Evolutionary conservation across 805 yeast species (phyloP).

Genomic region (Suhomyces emberorum): DNA sequence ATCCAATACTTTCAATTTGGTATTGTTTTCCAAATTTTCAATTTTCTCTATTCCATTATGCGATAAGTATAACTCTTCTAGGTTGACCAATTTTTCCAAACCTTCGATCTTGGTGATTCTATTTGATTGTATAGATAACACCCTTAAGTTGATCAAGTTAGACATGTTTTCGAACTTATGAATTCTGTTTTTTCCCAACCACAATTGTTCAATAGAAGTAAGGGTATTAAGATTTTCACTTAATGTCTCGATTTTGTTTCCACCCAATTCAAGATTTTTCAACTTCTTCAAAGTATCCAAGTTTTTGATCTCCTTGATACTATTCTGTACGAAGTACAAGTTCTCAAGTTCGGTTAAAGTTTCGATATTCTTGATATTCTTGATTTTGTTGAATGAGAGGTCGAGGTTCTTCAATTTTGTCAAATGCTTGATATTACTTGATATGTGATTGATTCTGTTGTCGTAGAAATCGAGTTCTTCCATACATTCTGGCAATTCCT

Average conservation of each 20-base stretch:
- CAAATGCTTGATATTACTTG: constrained; percentile 63
- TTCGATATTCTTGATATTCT: constrained; percentile 76
- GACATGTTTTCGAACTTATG: constrained; percentile 59
- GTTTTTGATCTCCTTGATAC: constrained; percentile 68
- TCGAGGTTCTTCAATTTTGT: constrained; percentile 61
- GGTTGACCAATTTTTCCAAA: constrained; percentile 61
- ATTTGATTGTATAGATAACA: constrained; percentile 87
- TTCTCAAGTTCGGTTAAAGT: constrained; percentile 59
- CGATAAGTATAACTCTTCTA: constrained; percentile 85
- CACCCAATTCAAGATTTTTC: constrained; percentile 83
- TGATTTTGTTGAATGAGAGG: constrained; percentile 84
- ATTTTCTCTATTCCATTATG: constrained; percentile 75
- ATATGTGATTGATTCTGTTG: constrained; percentile 83
- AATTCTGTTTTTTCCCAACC: constrained; percentile 91
- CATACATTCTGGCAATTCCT: constrained; percentile 63
- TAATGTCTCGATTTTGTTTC: constrained; percentile 65
- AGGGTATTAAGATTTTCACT: constrained; percentile 55
- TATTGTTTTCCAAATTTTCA: constrained; percentile 73
- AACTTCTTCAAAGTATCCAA: constrained; percentile 55
- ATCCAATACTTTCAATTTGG: constrained; percentile 70
- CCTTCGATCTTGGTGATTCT: constrained; percentile 77
- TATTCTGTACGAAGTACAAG: constrained; percentile 85
- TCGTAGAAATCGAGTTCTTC: constrained; percentile 88
- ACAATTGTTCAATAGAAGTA: constrained; percentile 63
- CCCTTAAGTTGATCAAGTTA: constrained; percentile 57